Base-by-base conservation (phyloP, 257 asterid species). In the Salvia splendens region DNA sequence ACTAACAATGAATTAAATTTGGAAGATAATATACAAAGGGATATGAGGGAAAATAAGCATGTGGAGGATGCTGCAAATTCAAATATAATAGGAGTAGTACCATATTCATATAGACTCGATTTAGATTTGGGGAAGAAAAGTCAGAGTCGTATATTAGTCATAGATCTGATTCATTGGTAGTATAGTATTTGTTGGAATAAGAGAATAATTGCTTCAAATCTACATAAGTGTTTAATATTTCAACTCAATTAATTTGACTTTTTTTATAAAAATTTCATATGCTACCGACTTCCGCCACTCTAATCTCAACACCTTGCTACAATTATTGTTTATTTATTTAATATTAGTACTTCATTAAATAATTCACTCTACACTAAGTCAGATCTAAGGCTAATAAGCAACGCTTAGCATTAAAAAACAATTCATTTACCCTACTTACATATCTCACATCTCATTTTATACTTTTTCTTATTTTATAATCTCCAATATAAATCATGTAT, bases 131-230 rank as follows among this genome's bases (percentile, higher is more conserved):
- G 35, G 62, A n/a, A 40, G 28, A 14, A n/a, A 33, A 35, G 24
- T 56, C 62, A 8, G 36, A 16, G 15, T 32, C 38, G 5, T 61
- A 12, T 30, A 30, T 11, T 32, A 17, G 32, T 12, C 24, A 8
- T 36, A 54, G 64, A 67, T 67, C 64, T 67, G 54, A 53, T 67
- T 53, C n/a, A 67, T 24, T 54, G 30, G 30, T 24, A 24, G 30
- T 24, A 24, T 24, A 0, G 15, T 40, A 40, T 40, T 40, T 40
- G 45, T 53, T 47, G 72, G 64, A 35, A 54, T 1, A 15, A 47
- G 24, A 47, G 17, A 6, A 47, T 40, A 11, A 40, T n/a, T 68
- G 52, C 74, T 58, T 69, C 8, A 59, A 6, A 4, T 46, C 15
- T 59, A 69, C 74, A 58, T 58, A 10, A 66, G 28, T 38, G 48